These are phyloP conservation scores for Pharnaceum exiguum DNA, from an alignment of 148 eudicot genomes.

Conservation along the genomic window DNA sequence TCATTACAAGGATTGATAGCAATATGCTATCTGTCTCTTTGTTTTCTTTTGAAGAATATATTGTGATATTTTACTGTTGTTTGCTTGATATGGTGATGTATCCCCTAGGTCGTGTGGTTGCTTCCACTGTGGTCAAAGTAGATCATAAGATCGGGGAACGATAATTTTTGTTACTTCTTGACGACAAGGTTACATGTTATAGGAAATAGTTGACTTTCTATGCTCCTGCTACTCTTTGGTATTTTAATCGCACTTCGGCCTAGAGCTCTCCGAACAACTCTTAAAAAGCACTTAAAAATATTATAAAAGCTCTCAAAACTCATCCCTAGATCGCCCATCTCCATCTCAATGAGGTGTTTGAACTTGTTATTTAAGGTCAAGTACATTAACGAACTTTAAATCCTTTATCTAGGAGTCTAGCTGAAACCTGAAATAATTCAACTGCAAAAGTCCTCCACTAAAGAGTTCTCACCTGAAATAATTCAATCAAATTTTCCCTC, in stretches of 20 bases:
- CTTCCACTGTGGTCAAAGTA: constrained; percentile 20
- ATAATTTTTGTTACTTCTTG: neutral
- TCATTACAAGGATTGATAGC: neutral
- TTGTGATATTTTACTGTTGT: neutral
- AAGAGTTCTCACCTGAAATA: too few relatives aligned
- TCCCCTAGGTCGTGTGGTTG: neutral
- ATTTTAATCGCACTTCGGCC: constrained; percentile 2
- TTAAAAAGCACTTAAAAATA: neutral
- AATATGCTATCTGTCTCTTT: neutral
- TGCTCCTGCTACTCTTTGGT: constrained; percentile 21
- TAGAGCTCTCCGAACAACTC: constrained; percentile 6
- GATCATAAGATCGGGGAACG: constrained; percentile 17
- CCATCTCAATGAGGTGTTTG: too few relatives aligned
- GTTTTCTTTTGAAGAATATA: neutral
- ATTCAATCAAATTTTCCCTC: too few relatives aligned
- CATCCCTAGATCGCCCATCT: constrained; percentile 30
- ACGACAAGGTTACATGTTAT: neutral
- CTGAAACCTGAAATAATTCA: too few relatives aligned
- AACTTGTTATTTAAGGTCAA: too few relatives aligned
- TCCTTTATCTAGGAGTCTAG: too few relatives aligned
- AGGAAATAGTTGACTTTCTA: constrained; percentile 24
- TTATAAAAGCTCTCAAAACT: constrained; percentile 17
- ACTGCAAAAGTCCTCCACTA: too few relatives aligned
- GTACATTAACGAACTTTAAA: too few relatives aligned
- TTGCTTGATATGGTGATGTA: too few relatives aligned